Base-by-base conservation (phyloP, 768 basidiomycete genomes). In the Auriscalpium orientale region DNA sequence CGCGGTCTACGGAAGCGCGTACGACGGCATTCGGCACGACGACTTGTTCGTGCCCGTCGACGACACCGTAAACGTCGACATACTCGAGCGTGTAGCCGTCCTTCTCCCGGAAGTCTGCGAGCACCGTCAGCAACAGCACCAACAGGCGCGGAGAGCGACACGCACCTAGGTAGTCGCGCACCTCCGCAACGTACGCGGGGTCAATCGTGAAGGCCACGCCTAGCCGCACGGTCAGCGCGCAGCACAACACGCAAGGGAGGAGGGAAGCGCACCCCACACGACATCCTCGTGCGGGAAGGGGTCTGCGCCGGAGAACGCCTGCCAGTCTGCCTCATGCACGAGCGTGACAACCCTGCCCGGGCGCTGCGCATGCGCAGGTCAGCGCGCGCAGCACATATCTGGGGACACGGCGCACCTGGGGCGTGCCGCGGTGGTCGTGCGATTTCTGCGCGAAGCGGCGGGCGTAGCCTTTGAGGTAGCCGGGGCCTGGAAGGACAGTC, bases 301-400 rank as follows among this genome's bases (percentile, higher is more conserved):
- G 62, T 89, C 86, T 15, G 82, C 79, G n/a, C 65, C 73, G 7
- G 87, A 87, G 65, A 89, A 84, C 12, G 70, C 67, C 37, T 85
- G 84, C 95, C 95, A 98, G 46, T 95, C 91, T 66, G 86, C 83
- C 56, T 90, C 88, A 62, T 89, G 87, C 9, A 97, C 77, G 2
- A 98, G 76, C 0, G 94, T 98, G 1, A 95, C 94, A 1, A 95
- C 95, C 45, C 92, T 74, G 3, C 94, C 94, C 3, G 93, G 93
- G 51, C 75, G 81, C 89, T 91, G 60, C 8, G 16, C n/a, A 43
- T 20, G 28, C 28, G 28, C 28, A 7, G 28, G 5, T 28, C 28
- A 28, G 28, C 28, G 28, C 28, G n/a, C 7, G 28, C 28, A 7
- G 28, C 28, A 7, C 28, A 28, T 4, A 28, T 4, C 7, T 28